Evolutionary conservation across 768 basidiomycete species (phyloP), one percentile per base, ranked within the genome.

Genomic region (Auriculariales sp.): DNA sequence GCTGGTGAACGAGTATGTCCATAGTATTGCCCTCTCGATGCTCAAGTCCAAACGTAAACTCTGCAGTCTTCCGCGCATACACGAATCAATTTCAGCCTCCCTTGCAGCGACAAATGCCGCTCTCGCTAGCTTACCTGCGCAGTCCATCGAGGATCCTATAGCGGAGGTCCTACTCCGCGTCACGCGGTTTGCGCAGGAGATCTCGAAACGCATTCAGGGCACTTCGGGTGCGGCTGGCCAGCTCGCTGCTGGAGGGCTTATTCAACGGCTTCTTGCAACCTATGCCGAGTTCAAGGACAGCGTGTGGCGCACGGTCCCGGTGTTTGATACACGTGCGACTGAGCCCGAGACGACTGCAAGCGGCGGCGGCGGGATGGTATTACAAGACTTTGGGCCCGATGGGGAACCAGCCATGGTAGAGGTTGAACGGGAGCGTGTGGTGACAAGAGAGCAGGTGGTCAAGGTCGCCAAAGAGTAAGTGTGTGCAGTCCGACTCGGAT

Each of bases 1-100:
- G 3, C 82, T 86, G 31, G 62, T 71, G 0, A 77, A 75, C 53
- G 65, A 79, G 84, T 83, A 49, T 2, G 39, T 44, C 17, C 39
- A 24, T 28, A 0, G 17, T 1, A 17, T 9, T 11, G 9, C 17
- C 0, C 9, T 44, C 19, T 11, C 27, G 22, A 6, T 44, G 27
- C 39, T n/a, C n/a, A n/a, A n/a, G n/a, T n/a, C n/a, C n/a, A n/a
- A n/a, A n/a, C n/a, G n/a, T n/a, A 0, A 1, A 36, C 6, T 17
- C 7, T 44, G 19, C 39, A 44, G 39, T 25, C 39, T 44, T 7
- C 39, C 39, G 9, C 39, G 39, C 39, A 22, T 44, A 2, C 39
- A 25, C 19, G 39, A 44, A 1, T 19, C 39, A 10, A 25, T 44
- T 19, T 25, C 22, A 9, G 10, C 12, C 5, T 19, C 39, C 10